These are phyloP conservation scores for Aspergillus bombycis DNA, from an alignment of 2,329 filamentous ascomycete genomes.

Conservation along the genomic window DNA sequence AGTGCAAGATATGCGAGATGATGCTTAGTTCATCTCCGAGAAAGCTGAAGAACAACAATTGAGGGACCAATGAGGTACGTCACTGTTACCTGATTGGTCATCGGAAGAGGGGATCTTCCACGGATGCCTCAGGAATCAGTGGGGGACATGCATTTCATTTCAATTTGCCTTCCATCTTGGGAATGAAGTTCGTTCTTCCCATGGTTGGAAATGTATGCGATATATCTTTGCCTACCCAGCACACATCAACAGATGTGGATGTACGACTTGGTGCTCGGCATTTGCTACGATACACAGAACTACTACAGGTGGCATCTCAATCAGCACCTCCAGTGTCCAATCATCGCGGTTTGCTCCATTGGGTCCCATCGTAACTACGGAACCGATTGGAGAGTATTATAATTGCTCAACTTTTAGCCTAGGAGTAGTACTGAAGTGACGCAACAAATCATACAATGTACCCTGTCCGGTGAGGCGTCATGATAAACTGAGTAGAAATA, in stretches of 20 bases:
- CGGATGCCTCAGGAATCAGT: conserved; percentile 18
- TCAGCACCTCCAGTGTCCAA: not conserved
- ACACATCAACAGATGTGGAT: not conserved
- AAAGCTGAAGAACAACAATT: conserved; percentile 14
- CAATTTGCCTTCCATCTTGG: not conserved
- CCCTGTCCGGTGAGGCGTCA: too few relatives aligned
- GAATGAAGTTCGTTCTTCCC: not conserved
- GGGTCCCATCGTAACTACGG: not conserved
- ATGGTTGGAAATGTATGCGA: not conserved
- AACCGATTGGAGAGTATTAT: not conserved
- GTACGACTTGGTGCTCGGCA: not conserved
- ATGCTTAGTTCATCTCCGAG: not conserved
- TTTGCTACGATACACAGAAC: not conserved
- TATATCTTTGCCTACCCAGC: not conserved
- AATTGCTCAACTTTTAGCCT: not conserved
- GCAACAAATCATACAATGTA: not conserved
- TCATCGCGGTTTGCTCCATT: not conserved
- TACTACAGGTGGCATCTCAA: not conserved
- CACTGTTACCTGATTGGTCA: conserved; percentile 45
- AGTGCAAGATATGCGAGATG: not conserved
- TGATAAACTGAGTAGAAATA: too few relatives aligned
- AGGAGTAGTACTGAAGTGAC: not conserved
- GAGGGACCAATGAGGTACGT: conserved; percentile 31
- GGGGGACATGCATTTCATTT: too few relatives aligned
- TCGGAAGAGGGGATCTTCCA: conserved; percentile 32